These are phyloP conservation scores for Clarireedia homoeocarpa DNA, from an alignment of 2,329 filamentous ascomycete genomes.

Conservation along the genomic window DNA sequence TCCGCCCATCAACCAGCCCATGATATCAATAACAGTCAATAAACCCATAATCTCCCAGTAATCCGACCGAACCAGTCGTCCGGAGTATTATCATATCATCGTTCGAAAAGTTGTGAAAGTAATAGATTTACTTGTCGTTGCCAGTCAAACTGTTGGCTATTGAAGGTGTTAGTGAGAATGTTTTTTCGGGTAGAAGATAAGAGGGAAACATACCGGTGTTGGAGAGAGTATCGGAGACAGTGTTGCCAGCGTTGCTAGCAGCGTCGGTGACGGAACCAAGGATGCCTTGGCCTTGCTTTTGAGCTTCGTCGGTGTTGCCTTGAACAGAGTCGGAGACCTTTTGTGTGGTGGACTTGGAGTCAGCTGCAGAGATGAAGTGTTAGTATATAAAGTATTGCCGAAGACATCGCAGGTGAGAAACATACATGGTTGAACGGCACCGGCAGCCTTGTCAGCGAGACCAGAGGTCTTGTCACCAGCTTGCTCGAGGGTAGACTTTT, in stretches of 20 bases:
- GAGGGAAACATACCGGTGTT: neutral
- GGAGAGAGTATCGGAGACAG: slow-evolving; percentile 9
- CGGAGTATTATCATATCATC: no score
- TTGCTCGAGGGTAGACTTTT: slow-evolving; percentile 38
- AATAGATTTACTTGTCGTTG: neutral
- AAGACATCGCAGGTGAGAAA: slow-evolving; percentile 3
- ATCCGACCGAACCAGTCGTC: no score
- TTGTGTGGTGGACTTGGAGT: slow-evolving; percentile 39
- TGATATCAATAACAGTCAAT: no score
- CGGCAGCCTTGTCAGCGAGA: slow-evolving; percentile 38
- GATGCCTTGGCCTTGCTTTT: slow-evolving; percentile 33
- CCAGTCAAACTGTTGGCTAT: slow-evolving; percentile 1
- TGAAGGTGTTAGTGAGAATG: neutral
- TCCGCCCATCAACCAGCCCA: no score
- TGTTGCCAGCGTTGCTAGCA: slow-evolving; percentile 25
- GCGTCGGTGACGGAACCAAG: slow-evolving; percentile 35
- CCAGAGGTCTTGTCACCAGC: slow-evolving; percentile 38
- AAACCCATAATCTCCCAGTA: no score
- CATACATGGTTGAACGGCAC: slow-evolving; percentile 37
- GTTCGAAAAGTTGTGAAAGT: neutral
- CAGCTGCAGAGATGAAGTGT: slow-evolving; percentile 9
- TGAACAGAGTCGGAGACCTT: slow-evolving; percentile 38
- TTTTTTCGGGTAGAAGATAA: no score
- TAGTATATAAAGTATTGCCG: neutral
- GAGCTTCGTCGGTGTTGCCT: slow-evolving; percentile 33